Percentiles rank a stretch among this genome's conserved stretches.
These are phyloP conservation scores for Microbotryum saponariae DNA, from an alignment of 1,284 basidiomycete species.

Conservation along the genomic window DNA sequence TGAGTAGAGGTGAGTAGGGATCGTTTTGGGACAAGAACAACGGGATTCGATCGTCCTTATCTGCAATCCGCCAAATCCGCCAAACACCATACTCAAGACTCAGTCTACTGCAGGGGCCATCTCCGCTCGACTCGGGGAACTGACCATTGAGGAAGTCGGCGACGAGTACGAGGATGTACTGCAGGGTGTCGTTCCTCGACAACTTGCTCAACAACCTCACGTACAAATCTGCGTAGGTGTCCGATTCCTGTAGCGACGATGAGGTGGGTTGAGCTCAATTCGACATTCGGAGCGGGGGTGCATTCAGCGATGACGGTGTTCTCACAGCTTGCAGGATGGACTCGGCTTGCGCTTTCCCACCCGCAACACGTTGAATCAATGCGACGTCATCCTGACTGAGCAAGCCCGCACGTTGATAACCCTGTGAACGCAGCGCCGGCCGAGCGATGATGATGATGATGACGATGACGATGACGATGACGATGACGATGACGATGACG, in stretches of 20 bases:
- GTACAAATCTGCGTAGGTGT: slow-evolving; percentile 78
- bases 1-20: slow-evolving; percentile 74
- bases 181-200: slow-evolving; percentile 85
- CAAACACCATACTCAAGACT: no score
- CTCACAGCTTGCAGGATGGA: slow-evolving; percentile 27
- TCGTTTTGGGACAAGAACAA: slow-evolving; percentile 53
- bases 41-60: slow-evolving; percentile 38
- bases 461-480: not conserved
- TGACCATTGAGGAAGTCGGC: slow-evolving; percentile 77
- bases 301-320: not conserved
- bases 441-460: not conserved
- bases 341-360: slow-evolving; percentile 28
- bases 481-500: not conserved
- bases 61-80: slow-evolving; percentile 41
- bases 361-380: slow-evolving; percentile 76
- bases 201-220: slow-evolving; percentile 87
- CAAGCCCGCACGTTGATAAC: slow-evolving; percentile 88
- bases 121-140: not conserved
- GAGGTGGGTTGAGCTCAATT: not conserved
- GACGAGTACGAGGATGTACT: slow-evolving; percentile 83
- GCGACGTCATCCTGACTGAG: slow-evolving; percentile 80
- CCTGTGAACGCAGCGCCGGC: slow-evolving; percentile 47
- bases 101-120: no score
- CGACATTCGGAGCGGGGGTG: not conserved
- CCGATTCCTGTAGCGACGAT: slow-evolving; percentile 48